Percentiles rank a stretch among this genome's conserved stretches.
These are phyloP conservation scores for Colletotrichum sp. DNA, from an alignment of 2,329 filamentous ascomycete genomes.

Conservation along the genomic window DNA sequence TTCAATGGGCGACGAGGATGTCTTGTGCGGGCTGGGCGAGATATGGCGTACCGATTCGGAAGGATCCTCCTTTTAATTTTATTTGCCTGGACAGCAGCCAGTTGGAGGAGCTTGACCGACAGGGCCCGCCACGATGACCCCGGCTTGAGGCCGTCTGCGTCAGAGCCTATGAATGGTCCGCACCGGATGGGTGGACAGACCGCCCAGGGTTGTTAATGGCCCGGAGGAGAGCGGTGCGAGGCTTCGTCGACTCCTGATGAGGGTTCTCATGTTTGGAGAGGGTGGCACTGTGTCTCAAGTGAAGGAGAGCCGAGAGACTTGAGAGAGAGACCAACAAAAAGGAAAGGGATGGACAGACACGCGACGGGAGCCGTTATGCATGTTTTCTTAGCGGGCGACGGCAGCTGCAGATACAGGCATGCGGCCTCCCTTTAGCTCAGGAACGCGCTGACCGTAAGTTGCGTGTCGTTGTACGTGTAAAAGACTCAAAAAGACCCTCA, in stretches of 20 bases:
- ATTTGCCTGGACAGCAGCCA: slow-evolving; percentile 9
- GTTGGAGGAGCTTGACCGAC: neutral
- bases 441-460: slow-evolving; percentile 2
- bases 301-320: neutral
- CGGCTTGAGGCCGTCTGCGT: neutral
- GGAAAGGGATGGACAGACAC: neutral
- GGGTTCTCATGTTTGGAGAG: slow-evolving; percentile 4
- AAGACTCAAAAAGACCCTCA: neutral
- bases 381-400: neutral
- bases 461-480: neutral
- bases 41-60: slow-evolving; percentile 12
- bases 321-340: neutral
- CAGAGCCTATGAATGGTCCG: neutral
- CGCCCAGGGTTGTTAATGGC: neutral
- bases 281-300: slow-evolving; percentile 16
- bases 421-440: neutral
- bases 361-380: neutral
- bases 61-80: slow-evolving; percentile 22
- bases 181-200: neutral
- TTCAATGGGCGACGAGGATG: neutral
- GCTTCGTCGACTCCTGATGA: neutral
- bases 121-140: slow-evolving; percentile 8
- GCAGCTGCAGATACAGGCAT: neutral
- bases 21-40: neutral
- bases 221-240: neutral